Base-by-base conservation (phyloP, 306 rosid genomes). In the Gynostemma pentaphyllum region DNA sequence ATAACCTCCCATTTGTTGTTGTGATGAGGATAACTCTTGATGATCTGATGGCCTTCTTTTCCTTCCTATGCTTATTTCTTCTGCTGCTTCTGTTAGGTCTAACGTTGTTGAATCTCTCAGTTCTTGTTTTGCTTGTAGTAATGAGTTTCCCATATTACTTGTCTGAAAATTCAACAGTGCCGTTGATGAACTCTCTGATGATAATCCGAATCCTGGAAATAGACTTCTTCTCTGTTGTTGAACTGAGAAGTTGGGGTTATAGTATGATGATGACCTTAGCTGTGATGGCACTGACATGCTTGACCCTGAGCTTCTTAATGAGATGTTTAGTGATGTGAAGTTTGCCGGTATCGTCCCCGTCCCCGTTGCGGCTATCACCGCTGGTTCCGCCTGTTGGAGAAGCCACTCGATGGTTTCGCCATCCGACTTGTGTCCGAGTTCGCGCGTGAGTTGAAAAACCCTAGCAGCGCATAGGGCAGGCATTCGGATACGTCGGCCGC, bases 341-440 rank as follows among this genome's bases (percentile, higher is more conserved):
- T 90, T 90, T 0, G 97, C 97, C 0, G 97, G 97, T 68, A 87
- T 90, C 0, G 97, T 90, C 1, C 97, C 97, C 7, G 97, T 87
- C 4, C 97, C 97, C 0, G 95, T 87, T 59, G 97, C 97, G 18
- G 97, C 97, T 61, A 87, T 85, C 63, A 90, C 95, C 0, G 97
- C 73, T 0, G 97, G 97, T 46, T 90, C 97, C 0, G 97, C 97
- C 45, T 90, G 97, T 27, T 87, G 97, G 40, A 89, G 97, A 0
- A 87, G 74, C 95, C 95, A 87, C 78, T 87, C 95, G 32, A 87
- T 83, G 64, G 95, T 87, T 42, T 87, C 95, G 0, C 95, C 95
- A n/a, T 87, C 95, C 3, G 95, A 87, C 74, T 87, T 87, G 73
- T 87, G 95, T 3, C 95, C 95, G 15, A 87, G 78, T 68, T 87